Conservation (phyloP, 352 stramenopile species). For the Plasmopara viticola region DNA sequence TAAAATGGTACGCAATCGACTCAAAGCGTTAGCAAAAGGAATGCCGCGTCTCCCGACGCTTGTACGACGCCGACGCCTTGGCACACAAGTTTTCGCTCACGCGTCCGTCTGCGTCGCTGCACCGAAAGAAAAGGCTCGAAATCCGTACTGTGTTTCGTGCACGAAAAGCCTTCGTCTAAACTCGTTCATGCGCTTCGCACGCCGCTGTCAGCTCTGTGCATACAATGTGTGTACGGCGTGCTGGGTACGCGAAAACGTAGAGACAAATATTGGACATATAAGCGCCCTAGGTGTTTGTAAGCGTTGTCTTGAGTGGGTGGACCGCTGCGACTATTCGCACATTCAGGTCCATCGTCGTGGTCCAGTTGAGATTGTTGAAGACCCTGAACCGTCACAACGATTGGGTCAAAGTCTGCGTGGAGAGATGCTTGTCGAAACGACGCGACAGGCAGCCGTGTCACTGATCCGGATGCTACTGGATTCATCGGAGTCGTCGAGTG, state of each 20-base stretch:
- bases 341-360: conserved; percentile 10
- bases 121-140: conserved; percentile 15
- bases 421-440: too few species aligned
- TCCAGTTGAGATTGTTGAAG: too few species aligned
- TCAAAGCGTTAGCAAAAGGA: conserved; percentile 21
- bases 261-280: conserved; percentile 33
- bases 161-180: conserved; percentile 35
- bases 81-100: conserved; percentile 25
- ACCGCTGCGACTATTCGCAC: conserved; percentile 34
- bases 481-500: too few species aligned
- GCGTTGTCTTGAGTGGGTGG: conserved; percentile 39
- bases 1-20: conserved; percentile 23
- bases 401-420: too few species aligned
- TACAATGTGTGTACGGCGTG: conserved; percentile 44
- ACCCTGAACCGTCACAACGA: too few species aligned
- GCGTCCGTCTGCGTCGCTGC: conserved; percentile 2
- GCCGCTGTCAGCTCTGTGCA: conserved; percentile 36
- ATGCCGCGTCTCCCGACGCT: conserved; percentile 25
- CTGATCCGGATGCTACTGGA: too few species aligned
- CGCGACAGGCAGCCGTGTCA: too few species aligned
- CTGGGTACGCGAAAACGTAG: conserved; percentile 32
- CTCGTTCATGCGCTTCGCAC: conserved; percentile 13
- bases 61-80: conserved; percentile 32
- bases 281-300: conserved; percentile 29
- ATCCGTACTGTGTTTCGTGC: conserved; percentile 38